Percentiles rank a stretch among this genome's conserved stretches.
phyloP scores from a whole-genome alignment of 805 yeast genomes.

The Suhomyces sp. region DNA sequence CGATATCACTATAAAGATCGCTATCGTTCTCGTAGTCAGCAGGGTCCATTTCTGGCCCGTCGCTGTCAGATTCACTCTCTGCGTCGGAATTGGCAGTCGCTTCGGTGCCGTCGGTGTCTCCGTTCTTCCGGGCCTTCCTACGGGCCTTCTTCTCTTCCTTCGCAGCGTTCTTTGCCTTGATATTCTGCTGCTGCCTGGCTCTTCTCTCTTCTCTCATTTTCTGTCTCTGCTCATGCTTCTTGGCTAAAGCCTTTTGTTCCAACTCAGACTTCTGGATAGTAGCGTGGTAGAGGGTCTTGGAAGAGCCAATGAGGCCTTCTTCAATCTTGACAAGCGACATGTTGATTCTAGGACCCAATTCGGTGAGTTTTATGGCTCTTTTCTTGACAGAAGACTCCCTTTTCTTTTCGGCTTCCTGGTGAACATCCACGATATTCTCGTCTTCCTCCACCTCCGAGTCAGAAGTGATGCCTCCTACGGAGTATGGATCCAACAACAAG shows the following conservation, averaged over 20 bases:
- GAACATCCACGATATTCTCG: constrained; percentile 60
- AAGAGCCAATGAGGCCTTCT: constrained; percentile 79
- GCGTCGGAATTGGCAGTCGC: constrained; percentile 9
- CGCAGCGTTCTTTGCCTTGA: constrained; percentile 68
- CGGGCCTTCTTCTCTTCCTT: constrained; percentile 73
- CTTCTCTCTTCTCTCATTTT: constrained; percentile 68
- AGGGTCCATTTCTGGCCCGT: constrained; percentile 37
- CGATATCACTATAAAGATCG: constrained; percentile 41
- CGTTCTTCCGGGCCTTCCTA: constrained; percentile 49
- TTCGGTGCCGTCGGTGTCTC: constrained; percentile 21
- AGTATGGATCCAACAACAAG: constrained; percentile 76
- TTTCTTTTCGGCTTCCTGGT: constrained; percentile 21
- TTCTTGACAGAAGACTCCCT: constrained; percentile 40
- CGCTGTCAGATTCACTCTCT: constrained; percentile 14
- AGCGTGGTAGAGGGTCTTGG: constrained; percentile 84
- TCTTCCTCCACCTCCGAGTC: constrained; percentile 96
- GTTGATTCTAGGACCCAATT: constrained; percentile 86
- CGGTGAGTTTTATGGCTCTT: constrained; percentile 88
- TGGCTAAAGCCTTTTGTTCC: constrained; percentile 62
- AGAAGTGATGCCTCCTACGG: constrained; percentile 76
- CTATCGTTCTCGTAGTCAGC: constrained; percentile 51
- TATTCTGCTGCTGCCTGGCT: constrained; percentile 74
- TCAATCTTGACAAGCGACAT: constrained; percentile 80
- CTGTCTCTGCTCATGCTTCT: constrained; percentile 59
- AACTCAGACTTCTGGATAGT: constrained; percentile 57